phyloP scores from a whole-genome alignment of 495 filamentous ascomycete species.

The Melanomma pulvis-pyrius region DNA sequence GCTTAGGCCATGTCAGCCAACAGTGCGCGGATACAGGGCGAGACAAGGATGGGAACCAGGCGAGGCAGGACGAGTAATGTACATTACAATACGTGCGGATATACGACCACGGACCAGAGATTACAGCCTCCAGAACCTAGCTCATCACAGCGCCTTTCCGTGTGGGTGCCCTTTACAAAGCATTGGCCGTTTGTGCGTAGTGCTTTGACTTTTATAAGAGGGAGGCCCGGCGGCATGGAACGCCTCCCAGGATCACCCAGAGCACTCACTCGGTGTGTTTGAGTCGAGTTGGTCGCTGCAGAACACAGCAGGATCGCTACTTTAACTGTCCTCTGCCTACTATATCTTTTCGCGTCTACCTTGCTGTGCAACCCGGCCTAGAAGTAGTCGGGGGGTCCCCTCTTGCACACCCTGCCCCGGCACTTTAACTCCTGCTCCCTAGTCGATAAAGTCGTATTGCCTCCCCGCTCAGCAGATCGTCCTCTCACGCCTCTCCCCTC shows the following conservation, averaged over 20 bases:
- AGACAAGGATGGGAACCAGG: not conserved
- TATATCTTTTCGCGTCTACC: conserved; percentile 22
- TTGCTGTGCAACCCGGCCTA: conserved; percentile 18
- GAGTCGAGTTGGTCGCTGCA: conserved; percentile 19
- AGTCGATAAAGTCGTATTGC: conserved; percentile 37
- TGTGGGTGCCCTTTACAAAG: conserved; percentile 26
- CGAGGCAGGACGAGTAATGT: conserved; percentile 18
- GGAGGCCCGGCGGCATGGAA: conserved; percentile 18
- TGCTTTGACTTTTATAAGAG: conserved; percentile 29
- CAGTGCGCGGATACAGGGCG: conserved; percentile 1
- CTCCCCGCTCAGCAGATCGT: conserved; percentile 37
- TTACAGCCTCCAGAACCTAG: conserved; percentile 22
- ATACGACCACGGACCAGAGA: conserved; percentile 21
- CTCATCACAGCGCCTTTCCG: conserved; percentile 16
- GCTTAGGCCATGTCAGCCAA: conserved; percentile 12
- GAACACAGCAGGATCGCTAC: conserved; percentile 24
- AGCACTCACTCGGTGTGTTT: conserved; percentile 17
- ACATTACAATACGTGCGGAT: conserved; percentile 23
- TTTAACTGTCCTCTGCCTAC: conserved; percentile 26
- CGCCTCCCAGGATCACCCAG: conserved; percentile 28
- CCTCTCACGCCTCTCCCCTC: conserved; percentile 31
- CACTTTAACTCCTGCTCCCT: conserved; percentile 28
- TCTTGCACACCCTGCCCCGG: conserved; percentile 23
- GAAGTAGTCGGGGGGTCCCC: conserved; percentile 12
- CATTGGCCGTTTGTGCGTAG: conserved; percentile 3